Base-by-base conservation (phyloP, 2,329 filamentous ascomycete species). In the Sordariomycetes sp. region DNA sequence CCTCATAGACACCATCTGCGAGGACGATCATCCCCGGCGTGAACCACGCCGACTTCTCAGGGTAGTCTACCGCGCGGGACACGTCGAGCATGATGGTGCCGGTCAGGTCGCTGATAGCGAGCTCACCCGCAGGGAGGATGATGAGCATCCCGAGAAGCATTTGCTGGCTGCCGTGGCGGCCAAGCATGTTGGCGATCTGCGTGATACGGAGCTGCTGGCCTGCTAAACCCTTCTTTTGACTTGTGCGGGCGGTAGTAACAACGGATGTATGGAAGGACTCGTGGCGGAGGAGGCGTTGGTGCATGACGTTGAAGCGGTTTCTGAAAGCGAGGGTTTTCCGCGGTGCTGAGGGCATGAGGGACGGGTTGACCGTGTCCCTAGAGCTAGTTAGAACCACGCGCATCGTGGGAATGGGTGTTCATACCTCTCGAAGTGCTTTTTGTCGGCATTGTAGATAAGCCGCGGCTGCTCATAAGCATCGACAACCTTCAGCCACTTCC, bases 21-120 rank as follows among this genome's bases (percentile, higher is more conserved):
- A 99, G 79, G 3, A 97, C 89, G 54, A 99, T 89, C 91, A 97
- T 97, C 3, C 95, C 95, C 0, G 94, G 92, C 5, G 87, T 85
- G 67, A 97, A 97, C 88, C 91, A 99, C 3, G 89, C 87, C 25
- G 89, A 90, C 67, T 93, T 86, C 60, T 90, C 86, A 0, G 92
- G 92, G 58, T 97, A 87, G 16, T 88, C 84, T 24, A 86, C 84
- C 0, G 93, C 90, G 66, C 93, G 88, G 22, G 85, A 81, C 12
- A 97, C 74, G 64, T 97, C 91, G 1, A 99, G 77, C 2, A 83
- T 79, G 65, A 99, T 96, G 57, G 89, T 93, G 20, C 93, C 94
- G 0, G 90, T 93, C 34, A 94, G 74, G 67, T 99, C 94, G 63
- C 87, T 90, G 24, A 99, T 81, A 2, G 90, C 87, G 3, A 97